These are phyloP conservation scores for Capillidium heterosporum DNA, from an alignment of 371 early-diverging fungal species.

Conservation along the genomic window DNA sequence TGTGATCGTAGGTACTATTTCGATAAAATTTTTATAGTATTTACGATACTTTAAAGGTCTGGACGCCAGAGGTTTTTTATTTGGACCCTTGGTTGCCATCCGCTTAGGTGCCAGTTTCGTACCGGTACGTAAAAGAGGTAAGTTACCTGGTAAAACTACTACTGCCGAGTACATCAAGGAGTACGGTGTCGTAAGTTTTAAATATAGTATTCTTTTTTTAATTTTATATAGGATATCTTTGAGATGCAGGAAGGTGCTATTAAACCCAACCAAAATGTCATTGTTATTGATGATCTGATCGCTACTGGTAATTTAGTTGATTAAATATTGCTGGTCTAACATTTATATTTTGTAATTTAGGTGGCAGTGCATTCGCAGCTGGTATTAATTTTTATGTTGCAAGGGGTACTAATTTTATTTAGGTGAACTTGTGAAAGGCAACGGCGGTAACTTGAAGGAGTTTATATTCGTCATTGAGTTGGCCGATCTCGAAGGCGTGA, in stretches of 20 bases:
- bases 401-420: neutral
- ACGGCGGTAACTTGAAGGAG: conserved; percentile 56
- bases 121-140: conserved; percentile 91
- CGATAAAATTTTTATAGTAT: neutral
- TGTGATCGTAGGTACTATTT: conserved; percentile 57
- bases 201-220: neutral
- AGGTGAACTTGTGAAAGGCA: conserved; percentile 49
- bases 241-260: conserved; percentile 77
- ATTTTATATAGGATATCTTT: conserved; percentile 48
- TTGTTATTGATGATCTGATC: conserved; percentile 89
- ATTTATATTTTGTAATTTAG: conserved; percentile 1
- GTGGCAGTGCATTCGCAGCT: conserved; percentile 18
- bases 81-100: conserved; percentile 76
- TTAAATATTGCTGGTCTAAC: neutral
- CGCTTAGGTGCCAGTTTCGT: conserved; percentile 81
- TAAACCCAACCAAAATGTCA: conserved; percentile 63
- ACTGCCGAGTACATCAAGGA: conserved; percentile 75
- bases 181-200: conserved; percentile 62
- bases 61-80: conserved; percentile 82
- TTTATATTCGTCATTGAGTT: conserved; percentile 87
- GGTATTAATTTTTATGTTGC: neutral
- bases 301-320: conserved; percentile 72
- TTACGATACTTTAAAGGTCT: conserved; percentile 23
- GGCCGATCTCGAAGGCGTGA: conserved; percentile 58
- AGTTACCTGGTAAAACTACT: conserved; percentile 70